Evolutionary conservation across 352 stramenopile genomes (phyloP), one percentile per base, ranked within the genome.

Genomic region (Halophytophthora batemanensis): DNA sequence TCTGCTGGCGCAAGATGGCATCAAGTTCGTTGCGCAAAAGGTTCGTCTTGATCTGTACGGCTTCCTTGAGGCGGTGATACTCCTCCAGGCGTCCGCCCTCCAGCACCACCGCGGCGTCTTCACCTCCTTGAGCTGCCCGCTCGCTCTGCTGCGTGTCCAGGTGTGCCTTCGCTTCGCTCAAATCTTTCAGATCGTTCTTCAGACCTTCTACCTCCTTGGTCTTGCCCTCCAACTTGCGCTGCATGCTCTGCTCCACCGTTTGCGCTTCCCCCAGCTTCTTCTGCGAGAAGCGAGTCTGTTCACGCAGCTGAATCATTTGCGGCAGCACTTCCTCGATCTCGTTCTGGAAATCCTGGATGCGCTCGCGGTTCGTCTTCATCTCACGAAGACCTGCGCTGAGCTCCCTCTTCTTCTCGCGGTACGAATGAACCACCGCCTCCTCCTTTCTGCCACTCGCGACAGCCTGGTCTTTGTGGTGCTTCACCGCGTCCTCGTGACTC

Each of bases 211-310:
- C 76, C 67, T 98, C 90, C 6, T 69, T 68, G 0, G 68, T 60
- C 51, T 98, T 93, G 28, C 87, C 87, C n/a, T 88, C 58, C 15
- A 84, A 53, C 38, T 97, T 83, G 46, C 86, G 78, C 19, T 87
- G 80, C 64, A 91, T 66, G 2, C 54, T 77, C 22, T 72, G 68
- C 41, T 86, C 71, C 1, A 62, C 68, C 0, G 44, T 45, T 12
- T 82, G 56, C 0, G 78, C 76, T 59, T 90, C 72, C 5, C 74
- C 53, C 1, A 87, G 68, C 43, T 86, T 87, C 56, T 82, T 88
- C 39, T 81, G 65, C 0, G 69, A 72, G 53, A 86, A 86, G 50
- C 96, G 96, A 1, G 90, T 80, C 53, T 96, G 76, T 48, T 98
- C 87, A 40, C 96, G 92, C 23, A 98, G 47, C 34, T 85, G 64